Evolutionary conservation across 2,329 filamentous ascomycete species (phyloP).

Genomic region (Lecanicillium sp.): DNA sequence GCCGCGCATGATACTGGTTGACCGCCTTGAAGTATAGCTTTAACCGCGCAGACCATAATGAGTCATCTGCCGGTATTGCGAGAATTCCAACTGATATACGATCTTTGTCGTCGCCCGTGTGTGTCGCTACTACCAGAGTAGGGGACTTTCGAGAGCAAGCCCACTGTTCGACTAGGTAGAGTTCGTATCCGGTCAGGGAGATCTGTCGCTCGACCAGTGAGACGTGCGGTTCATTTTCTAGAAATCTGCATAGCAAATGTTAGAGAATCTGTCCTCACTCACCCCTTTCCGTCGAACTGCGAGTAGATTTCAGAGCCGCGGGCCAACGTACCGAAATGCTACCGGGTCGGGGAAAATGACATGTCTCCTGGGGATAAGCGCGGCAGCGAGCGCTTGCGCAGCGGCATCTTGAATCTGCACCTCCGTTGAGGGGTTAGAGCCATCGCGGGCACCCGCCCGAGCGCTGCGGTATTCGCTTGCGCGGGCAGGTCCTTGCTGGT

Average conservation of each 20-base stretch:
- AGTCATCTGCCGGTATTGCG: constrained; percentile 74
- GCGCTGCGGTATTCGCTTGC: constrained; percentile 19
- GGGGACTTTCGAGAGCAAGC: constrained; percentile 86
- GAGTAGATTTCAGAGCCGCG: not conserved
- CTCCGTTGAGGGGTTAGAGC: constrained; percentile 17
- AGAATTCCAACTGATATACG: constrained; percentile 74
- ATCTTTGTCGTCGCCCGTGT: constrained; percentile 80
- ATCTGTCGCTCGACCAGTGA: constrained; percentile 66
- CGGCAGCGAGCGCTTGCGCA: constrained; percentile 16
- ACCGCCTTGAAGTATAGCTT: constrained; percentile 82
- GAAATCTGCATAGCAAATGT: constrained; percentile 46
- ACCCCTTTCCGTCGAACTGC: no score
- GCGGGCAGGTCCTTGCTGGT: constrained; percentile 18
- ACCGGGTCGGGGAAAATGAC: constrained; percentile 55
- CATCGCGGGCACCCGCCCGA: constrained; percentile 21
- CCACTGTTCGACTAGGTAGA: constrained; percentile 97
- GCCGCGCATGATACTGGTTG: constrained; percentile 76
- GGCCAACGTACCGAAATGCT: constrained; percentile 42
- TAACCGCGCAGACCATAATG: constrained; percentile 70
- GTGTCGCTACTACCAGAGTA: constrained; percentile 86
- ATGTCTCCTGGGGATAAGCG: constrained; percentile 33
- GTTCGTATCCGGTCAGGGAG: constrained; percentile 75
- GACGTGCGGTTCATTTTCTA: constrained; percentile 78
- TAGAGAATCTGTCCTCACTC: not conserved
- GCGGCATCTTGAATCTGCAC: constrained; percentile 16